These are phyloP conservation scores for Phyllostachys edulis DNA, from an alignment of 176 grass and related monocot species.

Conservation along the genomic window DNA sequence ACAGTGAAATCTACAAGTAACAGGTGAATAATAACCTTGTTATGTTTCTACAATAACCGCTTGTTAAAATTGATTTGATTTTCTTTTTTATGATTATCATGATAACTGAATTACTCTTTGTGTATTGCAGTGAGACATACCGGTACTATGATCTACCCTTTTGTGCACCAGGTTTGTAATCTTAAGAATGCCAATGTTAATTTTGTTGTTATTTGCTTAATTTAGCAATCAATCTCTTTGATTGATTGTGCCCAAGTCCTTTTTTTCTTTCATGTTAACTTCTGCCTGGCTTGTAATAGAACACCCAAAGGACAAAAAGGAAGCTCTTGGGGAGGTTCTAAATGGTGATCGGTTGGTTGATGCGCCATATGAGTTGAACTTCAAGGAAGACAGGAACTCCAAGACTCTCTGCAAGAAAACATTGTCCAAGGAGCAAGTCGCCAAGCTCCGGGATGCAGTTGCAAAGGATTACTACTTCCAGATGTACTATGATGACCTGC, in stretches of 20 bases:
- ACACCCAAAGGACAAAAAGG: constrained; percentile 85
- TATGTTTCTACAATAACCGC: background rate
- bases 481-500: constrained; percentile 97
- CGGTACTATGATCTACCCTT: constrained; percentile 93
- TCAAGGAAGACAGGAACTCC: constrained; percentile 64
- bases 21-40: background rate
- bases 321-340: constrained; percentile 85
- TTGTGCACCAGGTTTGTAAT: constrained; percentile 75
- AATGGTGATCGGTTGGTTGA: constrained; percentile 93
- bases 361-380: constrained; percentile 86
- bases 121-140: constrained; percentile 86
- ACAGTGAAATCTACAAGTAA: background rate
- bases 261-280: constrained; percentile 39
- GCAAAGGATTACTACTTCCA: constrained; percentile 95
- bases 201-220: constrained; percentile 25
- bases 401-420: constrained; percentile 67
- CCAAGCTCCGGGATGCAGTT: constrained; percentile 75
- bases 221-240: constrained; percentile 7
- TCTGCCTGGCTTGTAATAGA: constrained; percentile 47
- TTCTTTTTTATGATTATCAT: constrained; percentile 8
- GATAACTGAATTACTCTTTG: constrained; percentile 9
- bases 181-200: background rate
- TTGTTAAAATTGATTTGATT: constrained; percentile 7
- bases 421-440: constrained; percentile 55
- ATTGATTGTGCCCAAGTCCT: constrained; percentile 3